phyloP scores from a whole-genome alignment of 108 stramenopile species.

The Stephanodiscus minutulus region DNA sequence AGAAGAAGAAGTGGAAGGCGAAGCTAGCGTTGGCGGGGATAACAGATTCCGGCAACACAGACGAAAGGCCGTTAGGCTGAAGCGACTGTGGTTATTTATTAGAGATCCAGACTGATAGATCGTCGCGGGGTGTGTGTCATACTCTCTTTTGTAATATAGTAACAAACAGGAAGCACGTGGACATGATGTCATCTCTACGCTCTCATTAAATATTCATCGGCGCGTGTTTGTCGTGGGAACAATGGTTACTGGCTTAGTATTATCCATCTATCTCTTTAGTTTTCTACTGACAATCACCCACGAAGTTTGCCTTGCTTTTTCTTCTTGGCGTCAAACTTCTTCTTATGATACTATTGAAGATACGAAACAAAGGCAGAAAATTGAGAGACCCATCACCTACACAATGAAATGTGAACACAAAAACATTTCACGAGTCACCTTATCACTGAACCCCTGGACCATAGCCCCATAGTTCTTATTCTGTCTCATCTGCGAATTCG shows the following conservation, averaged over 20 bases:
- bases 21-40: constrained; percentile 62
- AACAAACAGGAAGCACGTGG: neutral
- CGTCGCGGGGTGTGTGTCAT: neutral
- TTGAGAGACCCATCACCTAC: neutral
- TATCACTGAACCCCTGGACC: constrained; percentile 79
- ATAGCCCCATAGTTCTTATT: constrained; percentile 85
- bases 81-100: neutral
- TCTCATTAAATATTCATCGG: neutral
- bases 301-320: constrained; percentile 75
- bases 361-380: neutral
- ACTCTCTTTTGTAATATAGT: neutral
- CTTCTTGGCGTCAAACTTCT: constrained; percentile 88
- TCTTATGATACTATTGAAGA: constrained; percentile 65
- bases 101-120: neutral
- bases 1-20: constrained; percentile 53
- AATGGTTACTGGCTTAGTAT: neutral
- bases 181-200: neutral
- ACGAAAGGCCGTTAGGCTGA: neutral
- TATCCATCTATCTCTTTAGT: neutral
- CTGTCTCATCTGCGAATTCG: constrained; percentile 92
- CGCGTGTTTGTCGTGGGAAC: neutral
- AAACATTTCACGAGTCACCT: constrained; percentile 35
- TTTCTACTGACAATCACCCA: constrained; percentile 39
- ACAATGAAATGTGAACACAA: neutral
- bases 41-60: constrained; percentile 4